A percentile compares a stretch with the other conserved stretches of the same genome.
Evolutionary conservation across 1,284 basidiomycete genomes (phyloP).

Genomic region (Ceratobasidium sp.): DNA sequence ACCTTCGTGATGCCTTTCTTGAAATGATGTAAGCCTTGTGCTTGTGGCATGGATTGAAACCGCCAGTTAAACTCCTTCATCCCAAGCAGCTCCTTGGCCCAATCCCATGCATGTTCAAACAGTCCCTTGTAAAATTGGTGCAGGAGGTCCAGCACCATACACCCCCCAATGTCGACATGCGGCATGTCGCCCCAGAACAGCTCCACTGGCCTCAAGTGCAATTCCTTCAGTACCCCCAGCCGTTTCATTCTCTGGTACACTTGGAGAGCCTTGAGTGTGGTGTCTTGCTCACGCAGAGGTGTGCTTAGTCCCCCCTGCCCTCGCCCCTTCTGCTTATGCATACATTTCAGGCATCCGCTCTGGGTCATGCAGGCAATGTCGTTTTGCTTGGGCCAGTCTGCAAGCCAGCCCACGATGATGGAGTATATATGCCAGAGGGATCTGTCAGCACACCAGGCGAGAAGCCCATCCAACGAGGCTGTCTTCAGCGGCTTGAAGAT

Average conservation of each 20-base stretch:
- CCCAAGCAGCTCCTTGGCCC: not conserved
- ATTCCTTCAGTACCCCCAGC: not conserved
- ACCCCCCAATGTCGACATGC: not conserved
- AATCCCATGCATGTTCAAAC: constrained; percentile 48
- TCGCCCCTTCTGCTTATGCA: not conserved
- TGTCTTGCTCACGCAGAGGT: too few relatives aligned
- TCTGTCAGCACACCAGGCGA: constrained; percentile 25
- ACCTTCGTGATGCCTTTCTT: too few relatives aligned
- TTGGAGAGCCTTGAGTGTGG: too few relatives aligned
- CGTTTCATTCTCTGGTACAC: not conserved
- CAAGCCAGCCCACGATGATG: constrained; percentile 5
- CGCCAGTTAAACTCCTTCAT: too few relatives aligned
- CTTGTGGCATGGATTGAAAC: too few relatives aligned
- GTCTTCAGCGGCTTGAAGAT: too few relatives aligned
- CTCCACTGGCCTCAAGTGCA: too few relatives aligned
- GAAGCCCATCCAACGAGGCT: not conserved
- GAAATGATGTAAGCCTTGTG: too few relatives aligned
- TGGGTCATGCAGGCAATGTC: constrained; percentile 8
- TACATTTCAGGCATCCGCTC: constrained; percentile 16
- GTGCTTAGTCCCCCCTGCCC: too few relatives aligned
- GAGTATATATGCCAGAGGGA: constrained; percentile 40
- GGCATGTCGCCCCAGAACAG: too few relatives aligned
- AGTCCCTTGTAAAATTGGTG: constrained; percentile 41
- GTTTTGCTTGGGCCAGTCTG: constrained; percentile 22
- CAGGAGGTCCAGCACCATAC: too few relatives aligned